Evolutionary conservation across 1,284 basidiomycete species (phyloP).

Genomic region (Takashimella tepidaria): DNA sequence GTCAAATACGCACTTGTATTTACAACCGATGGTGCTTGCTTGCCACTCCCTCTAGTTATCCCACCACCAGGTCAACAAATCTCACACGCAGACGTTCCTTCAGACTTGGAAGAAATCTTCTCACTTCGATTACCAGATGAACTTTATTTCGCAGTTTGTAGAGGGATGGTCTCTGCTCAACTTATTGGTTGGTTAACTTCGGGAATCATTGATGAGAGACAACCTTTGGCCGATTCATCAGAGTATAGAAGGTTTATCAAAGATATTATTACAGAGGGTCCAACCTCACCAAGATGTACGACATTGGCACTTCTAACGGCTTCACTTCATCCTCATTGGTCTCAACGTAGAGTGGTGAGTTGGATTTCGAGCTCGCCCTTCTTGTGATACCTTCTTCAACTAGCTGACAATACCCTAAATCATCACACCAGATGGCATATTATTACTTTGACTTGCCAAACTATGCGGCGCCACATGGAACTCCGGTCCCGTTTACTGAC

Average conservation of each 20-base stretch:
- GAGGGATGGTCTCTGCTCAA: constrained; percentile 80
- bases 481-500: constrained; percentile 63
- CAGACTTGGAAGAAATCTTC: constrained; percentile 91
- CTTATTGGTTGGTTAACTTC: constrained; percentile 86
- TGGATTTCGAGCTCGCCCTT: not conserved
- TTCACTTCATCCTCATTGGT: constrained; percentile 69
- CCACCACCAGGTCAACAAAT: constrained; percentile 49
- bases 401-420: constrained; percentile 8
- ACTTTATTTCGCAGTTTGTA: constrained; percentile 90
- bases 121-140: constrained; percentile 93
- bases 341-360: constrained; percentile 59
- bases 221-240: constrained; percentile 87
- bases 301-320: constrained; percentile 77
- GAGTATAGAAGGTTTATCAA: constrained; percentile 94
- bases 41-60: constrained; percentile 79
- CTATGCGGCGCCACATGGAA: constrained; percentile 24
- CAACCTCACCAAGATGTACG: constrained; percentile 85
- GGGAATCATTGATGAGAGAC: constrained; percentile 72
- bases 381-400: too few relatives aligned
- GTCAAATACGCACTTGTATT: constrained; percentile 90
- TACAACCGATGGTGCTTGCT: constrained; percentile 80
- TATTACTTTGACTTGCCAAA: constrained; percentile 49
- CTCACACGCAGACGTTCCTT: constrained; percentile 79
- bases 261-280: constrained; percentile 88
- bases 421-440: constrained; percentile 40